Evolutionary conservation across 176 grass and related monocot species (phyloP), one percentile per base, ranked within the genome.

Genomic region (Alopecurus myosuroides): DNA sequence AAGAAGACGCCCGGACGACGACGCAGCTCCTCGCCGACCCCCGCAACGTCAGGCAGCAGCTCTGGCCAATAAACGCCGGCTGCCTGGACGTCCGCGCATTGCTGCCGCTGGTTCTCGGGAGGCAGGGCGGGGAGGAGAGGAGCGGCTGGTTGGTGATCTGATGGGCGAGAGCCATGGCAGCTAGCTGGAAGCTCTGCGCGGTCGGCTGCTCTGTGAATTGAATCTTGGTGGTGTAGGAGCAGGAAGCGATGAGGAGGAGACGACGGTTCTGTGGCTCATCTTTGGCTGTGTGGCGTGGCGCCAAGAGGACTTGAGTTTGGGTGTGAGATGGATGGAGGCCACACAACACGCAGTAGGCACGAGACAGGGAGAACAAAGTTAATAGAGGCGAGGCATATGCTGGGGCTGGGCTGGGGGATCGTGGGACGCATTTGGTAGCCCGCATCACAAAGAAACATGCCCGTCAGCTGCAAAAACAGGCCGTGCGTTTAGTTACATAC

Each of bases 71-170:
- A 33, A 77, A 56, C 25, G 57, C 37, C 23, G 69, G 25, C 52
- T 41, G 42, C 25, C 60, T 87, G 14, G 52, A 23, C 63, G 41
- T 33, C 81, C 52, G 73, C 28, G 55, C 60, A 14, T 72, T 84
- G 45, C 75, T 26, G 40, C 77, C 40, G 57, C 18, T 42, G 45
- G 75, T 79, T 88, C 58, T 77, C 2, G 81, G 78, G 52, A 87
- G 83, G 31, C 72, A 85, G 26, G 81, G 41, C 0, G 92, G 83
- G 23, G 89, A 89, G 23, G 94, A 88, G 26, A 88, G 84, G 48
- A 92, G 62, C 57, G 82, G 85, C 70, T 89, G 86, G 85, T 85
- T 58, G 3, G 79, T 68, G 70, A 66, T 79, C 83, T 85, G 90
- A 68, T 66, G 85, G 35, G 89, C 70, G 56, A 88, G 81, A 86